These are phyloP conservation scores for Ophiocordyceps australis DNA, from an alignment of 2,329 filamentous ascomycete species.

Conservation along the genomic window DNA sequence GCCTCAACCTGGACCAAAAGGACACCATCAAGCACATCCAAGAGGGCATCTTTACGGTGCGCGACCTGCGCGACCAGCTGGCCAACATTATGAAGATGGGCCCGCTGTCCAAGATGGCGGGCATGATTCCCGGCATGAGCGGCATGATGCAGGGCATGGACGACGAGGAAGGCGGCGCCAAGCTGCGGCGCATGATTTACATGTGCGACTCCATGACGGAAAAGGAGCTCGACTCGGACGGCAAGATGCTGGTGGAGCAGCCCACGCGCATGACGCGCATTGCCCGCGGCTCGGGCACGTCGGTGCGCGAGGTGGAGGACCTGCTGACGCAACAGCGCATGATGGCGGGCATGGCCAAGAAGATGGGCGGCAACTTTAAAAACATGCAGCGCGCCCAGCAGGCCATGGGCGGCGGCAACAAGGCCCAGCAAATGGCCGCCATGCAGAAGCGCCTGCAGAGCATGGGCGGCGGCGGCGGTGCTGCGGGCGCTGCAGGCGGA, in stretches of 20 bases:
- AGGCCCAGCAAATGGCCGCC: conserved; percentile 81
- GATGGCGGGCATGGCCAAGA: conserved; percentile 99
- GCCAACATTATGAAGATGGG: conserved; percentile 99
- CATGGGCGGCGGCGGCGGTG: conserved; percentile 62
- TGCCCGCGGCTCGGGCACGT: conserved; percentile 77
- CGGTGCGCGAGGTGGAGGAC: conserved; percentile 85
- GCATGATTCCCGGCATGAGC: conserved; percentile 93
- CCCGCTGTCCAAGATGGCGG: conserved; percentile 87
- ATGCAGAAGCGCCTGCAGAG: conserved; percentile 93
- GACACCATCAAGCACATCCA: conserved; percentile 98
- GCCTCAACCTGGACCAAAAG: conserved; percentile 88
- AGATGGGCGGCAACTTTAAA: conserved; percentile 94
- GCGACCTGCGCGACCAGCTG: conserved; percentile 86
- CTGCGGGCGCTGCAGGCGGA: conserved; percentile 37
- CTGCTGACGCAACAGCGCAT: conserved; percentile 93
- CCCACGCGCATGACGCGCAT: conserved; percentile 86
- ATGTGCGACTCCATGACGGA: conserved; percentile 97
- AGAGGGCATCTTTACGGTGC: conserved; percentile 88
- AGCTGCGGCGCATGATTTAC: conserved; percentile 96
- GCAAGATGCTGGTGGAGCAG: conserved; percentile 84
- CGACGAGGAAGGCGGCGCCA: conserved; percentile 84
- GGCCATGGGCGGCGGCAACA: conserved; percentile 79
- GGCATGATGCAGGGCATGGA: conserved; percentile 93
- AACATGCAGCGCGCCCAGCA: conserved; percentile 91
- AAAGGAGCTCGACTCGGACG: conserved; percentile 88